A percentile compares a stretch with the other conserved stretches of the same genome.
phyloP scores from a whole-genome alignment of 2,329 filamentous ascomycete genomes.

The Neoarthrinium moseri region DNA sequence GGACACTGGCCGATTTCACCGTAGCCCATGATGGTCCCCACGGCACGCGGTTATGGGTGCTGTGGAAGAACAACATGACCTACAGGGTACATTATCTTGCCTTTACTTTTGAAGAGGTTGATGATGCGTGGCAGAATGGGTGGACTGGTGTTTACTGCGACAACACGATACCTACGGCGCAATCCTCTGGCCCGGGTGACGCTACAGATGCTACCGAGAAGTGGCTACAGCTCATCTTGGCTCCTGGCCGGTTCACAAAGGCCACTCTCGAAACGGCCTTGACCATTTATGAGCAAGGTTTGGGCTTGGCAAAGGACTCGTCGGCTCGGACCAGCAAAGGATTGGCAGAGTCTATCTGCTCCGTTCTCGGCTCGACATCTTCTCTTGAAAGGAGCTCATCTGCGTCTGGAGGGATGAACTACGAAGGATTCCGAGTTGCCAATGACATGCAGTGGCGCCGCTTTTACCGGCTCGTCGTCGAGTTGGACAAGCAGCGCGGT shows the following conservation, averaged over 20 bases:
- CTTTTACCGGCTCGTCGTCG: conserved; percentile 82
- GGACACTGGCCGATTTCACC: conserved; percentile 77
- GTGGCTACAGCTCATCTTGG: conserved; percentile 83
- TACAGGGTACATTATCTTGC: conserved; percentile 73
- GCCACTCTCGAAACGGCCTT: conserved; percentile 82
- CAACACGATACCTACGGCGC: conserved; percentile 50
- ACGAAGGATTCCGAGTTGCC: conserved; percentile 70
- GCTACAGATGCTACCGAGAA: conserved; percentile 72
- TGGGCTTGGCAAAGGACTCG: conserved; percentile 39
- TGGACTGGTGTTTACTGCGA: conserved; percentile 73
- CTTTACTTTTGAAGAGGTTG: conserved; percentile 66
- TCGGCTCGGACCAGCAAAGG: conserved; percentile 46
- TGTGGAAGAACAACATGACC: conserved; percentile 83
- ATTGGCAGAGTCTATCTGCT: conserved; percentile 74
- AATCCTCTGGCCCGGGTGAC: conserved; percentile 61
- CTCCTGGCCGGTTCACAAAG: conserved; percentile 77
- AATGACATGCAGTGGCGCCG: conserved; percentile 84
- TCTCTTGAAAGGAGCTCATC: conserved; percentile 53
- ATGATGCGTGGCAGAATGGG: conserved; percentile 59
- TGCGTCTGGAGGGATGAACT: conserved; percentile 67
- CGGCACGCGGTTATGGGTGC: conserved; percentile 65
- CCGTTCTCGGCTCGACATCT: conserved; percentile 68
- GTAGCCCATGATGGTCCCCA: conserved; percentile 56
- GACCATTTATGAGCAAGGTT: conserved; percentile 72
- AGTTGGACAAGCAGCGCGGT: conserved; percentile 81